Evolutionary conservation across 1,284 basidiomycete genomes (phyloP).

Genomic region (Boletellus deceptivus): DNA sequence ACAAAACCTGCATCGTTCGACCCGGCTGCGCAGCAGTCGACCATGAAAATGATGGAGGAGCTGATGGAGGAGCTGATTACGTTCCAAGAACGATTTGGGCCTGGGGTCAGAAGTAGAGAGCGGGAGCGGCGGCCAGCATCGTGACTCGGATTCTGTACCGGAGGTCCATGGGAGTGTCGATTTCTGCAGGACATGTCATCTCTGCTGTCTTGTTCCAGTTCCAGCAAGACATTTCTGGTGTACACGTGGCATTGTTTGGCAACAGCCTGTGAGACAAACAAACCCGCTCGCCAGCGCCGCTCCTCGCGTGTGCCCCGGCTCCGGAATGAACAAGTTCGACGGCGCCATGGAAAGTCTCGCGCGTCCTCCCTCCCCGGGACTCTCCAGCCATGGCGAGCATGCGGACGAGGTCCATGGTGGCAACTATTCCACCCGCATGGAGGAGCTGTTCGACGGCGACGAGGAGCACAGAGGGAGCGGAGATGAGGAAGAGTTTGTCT

Average conservation of each 20-base stretch:
- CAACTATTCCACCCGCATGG: constrained; percentile 72
- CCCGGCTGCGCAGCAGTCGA: constrained; percentile 33
- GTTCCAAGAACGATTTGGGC: constrained; percentile 85
- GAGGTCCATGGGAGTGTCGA: constrained; percentile 3
- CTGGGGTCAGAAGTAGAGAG: constrained; percentile 56
- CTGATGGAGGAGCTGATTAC: constrained; percentile 82
- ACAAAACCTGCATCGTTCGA: constrained; percentile 10
- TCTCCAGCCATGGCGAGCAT: constrained; percentile 33
- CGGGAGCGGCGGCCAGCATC: constrained; percentile 46
- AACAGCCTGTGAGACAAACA: constrained; percentile 27
- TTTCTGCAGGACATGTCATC: constrained; percentile 16
- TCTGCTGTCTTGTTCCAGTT: neutral
- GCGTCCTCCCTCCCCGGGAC: constrained; percentile 16
- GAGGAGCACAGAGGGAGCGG: constrained; percentile 39
- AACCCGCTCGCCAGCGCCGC: neutral
- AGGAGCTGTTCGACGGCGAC: constrained; percentile 62
- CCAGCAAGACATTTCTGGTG: neutral
- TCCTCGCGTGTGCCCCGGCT: neutral
- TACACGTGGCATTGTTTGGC: constrained; percentile 31
- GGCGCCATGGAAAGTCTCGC: neutral
- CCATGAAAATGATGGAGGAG: constrained; percentile 84
- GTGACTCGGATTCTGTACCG: constrained; percentile 29
- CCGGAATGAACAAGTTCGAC: constrained; percentile 10
- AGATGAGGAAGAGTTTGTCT: constrained; percentile 66
- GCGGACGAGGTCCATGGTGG: constrained; percentile 39